Evolutionary conservation across 1,139 yeast species (phyloP).

Genomic region (Candida buenavistaensis): DNA sequence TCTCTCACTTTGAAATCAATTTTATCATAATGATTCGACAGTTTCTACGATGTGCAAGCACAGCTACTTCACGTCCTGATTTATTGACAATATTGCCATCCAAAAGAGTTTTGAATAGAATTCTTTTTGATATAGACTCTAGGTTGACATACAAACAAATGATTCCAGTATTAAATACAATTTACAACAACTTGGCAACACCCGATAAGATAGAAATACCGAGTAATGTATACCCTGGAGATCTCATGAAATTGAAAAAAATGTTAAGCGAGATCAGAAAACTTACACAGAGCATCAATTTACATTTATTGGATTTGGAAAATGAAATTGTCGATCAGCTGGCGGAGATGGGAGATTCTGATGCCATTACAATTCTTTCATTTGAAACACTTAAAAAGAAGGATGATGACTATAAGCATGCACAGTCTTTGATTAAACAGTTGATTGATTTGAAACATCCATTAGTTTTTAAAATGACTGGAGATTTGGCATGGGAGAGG

Average conservation of each 20-base stretch:
- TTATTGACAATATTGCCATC: conserved; percentile 57
- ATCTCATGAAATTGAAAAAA: conserved; percentile 67
- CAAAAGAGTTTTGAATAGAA: conserved; percentile 54
- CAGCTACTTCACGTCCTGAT: conserved; percentile 34
- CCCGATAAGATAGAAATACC: conserved; percentile 42
- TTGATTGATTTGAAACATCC: conserved; percentile 68
- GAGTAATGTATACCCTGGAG: conserved; percentile 47
- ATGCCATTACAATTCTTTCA: conserved; percentile 74
- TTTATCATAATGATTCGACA: neutral
- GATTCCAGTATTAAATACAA: conserved; percentile 49
- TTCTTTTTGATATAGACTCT: conserved; percentile 67
- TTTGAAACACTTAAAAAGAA: conserved; percentile 50
- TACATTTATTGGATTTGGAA: conserved; percentile 58
- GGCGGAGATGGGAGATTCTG: conserved; percentile 79
- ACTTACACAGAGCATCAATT: conserved; percentile 59
- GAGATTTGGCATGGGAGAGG: conserved; percentile 62
- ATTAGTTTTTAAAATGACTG: conserved; percentile 68
- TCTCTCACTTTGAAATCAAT: neutral
- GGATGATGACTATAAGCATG: conserved; percentile 53
- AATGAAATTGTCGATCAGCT: conserved; percentile 73
- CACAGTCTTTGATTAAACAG: conserved; percentile 59
- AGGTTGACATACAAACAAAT: conserved; percentile 53
- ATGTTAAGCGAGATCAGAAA: conserved; percentile 63
- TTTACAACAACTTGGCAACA: conserved; percentile 47
- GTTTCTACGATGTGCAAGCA: neutral